phyloP scores from a whole-genome alignment of 208 protist genomes.

The Trypanosoma caninum region DNA sequence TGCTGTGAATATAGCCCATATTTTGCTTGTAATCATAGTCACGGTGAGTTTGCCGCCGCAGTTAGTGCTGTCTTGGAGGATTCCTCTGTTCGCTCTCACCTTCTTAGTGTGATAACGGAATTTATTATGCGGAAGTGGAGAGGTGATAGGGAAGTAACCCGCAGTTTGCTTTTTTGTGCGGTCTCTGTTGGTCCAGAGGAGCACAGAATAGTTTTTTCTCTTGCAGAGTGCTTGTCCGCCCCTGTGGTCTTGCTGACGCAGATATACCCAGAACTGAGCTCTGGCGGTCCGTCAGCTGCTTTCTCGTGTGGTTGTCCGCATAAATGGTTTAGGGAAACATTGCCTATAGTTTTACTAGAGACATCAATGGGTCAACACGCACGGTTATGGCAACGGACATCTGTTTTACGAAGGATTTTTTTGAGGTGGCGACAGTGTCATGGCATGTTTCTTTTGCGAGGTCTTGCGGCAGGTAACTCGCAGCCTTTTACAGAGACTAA shows the following conservation, averaged over 20 bases:
- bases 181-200: not conserved
- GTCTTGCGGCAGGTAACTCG: not conserved
- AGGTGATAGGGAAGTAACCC: not conserved
- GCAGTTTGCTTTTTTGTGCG: conserved; percentile 11
- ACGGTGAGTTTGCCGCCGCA: conserved; percentile 22
- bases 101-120: conserved; percentile 14
- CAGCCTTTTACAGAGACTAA: conserved; percentile 2
- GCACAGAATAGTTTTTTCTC: not conserved
- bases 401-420: conserved; percentile 24
- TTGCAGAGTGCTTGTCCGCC: not conserved
- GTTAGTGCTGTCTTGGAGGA: conserved; percentile 15
- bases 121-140: conserved; percentile 19
- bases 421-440: conserved; percentile 46
- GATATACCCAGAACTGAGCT: conserved; percentile 29
- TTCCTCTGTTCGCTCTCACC: not conserved
- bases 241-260: conserved; percentile 21
- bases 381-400: conserved; percentile 20
- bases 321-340: conserved; percentile 48
- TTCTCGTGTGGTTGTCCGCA: conserved; percentile 44
- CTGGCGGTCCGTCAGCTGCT: not conserved
- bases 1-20: conserved; percentile 22
- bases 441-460: conserved; percentile 40
- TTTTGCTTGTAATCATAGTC: conserved; percentile 20
- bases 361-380: conserved; percentile 41
- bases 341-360: conserved; percentile 42